These are phyloP conservation scores for Blastocystis sp. DNA, from an alignment of 352 stramenopile species.

Conservation along the genomic window DNA sequence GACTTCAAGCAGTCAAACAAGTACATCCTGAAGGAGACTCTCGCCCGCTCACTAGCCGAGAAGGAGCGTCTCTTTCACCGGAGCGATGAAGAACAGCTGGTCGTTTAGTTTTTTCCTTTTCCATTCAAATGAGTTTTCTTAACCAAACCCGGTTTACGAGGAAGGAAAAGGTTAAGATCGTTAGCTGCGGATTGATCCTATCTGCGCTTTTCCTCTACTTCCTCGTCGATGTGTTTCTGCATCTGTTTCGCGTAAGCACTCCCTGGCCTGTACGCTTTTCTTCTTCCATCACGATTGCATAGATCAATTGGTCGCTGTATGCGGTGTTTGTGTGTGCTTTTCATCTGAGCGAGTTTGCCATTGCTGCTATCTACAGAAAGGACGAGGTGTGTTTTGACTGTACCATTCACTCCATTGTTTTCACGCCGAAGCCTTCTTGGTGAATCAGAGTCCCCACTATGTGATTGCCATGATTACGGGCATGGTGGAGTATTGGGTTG, in stretches of 20 bases:
- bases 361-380: slow-evolving; percentile 36
- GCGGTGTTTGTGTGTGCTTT: slow-evolving; percentile 59
- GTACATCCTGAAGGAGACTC: background rate
- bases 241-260: slow-evolving; percentile 4
- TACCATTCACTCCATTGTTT: background rate
- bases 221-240: background rate
- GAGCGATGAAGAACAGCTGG: background rate
- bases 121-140: slow-evolving; percentile 9
- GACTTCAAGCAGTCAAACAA: background rate
- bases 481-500: slow-evolving; percentile 61
- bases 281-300: background rate
- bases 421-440: slow-evolving; percentile 57
- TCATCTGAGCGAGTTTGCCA: slow-evolving; percentile 68
- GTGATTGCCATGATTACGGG: slow-evolving; percentile 63
- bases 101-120: background rate
- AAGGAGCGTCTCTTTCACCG: background rate
- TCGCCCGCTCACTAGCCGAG: background rate
- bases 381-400: slow-evolving; percentile 59
- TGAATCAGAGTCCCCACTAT: slow-evolving; percentile 64
- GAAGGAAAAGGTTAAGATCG: slow-evolving; percentile 33
- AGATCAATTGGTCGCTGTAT: slow-evolving; percentile 64
- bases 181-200: slow-evolving; percentile 21
- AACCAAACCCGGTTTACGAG: slow-evolving; percentile 8
- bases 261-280: slow-evolving; percentile 12
- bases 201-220: slow-evolving; percentile 20